Conservation (phyloP, 1,139 yeast genomes). For the Zygosaccharomyces sapae region DNA sequence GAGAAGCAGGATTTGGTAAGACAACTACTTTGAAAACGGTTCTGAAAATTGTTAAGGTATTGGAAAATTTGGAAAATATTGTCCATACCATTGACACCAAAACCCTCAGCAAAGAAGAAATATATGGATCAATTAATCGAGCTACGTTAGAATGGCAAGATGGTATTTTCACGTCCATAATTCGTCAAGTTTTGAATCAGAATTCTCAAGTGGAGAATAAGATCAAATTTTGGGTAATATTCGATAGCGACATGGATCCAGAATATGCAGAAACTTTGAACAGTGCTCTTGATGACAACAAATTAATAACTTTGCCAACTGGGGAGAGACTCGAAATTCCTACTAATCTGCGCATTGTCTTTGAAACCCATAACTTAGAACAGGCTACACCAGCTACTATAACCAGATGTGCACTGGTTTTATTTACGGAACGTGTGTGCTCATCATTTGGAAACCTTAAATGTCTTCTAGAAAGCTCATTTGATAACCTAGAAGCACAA, state of each 20-base stretch:
- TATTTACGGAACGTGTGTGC: constrained; percentile 50
- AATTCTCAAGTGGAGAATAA: constrained; percentile 55
- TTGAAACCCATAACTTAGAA: constrained; percentile 67
- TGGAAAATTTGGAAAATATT: constrained; percentile 41
- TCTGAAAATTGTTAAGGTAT: constrained; percentile 42
- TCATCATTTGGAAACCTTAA: constrained; percentile 30
- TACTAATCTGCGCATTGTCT: constrained; percentile 56
- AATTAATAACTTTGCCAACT: constrained; percentile 73
- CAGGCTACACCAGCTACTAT: constrained; percentile 88
- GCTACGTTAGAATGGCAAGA: constrained; percentile 91
- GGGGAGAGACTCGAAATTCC: constrained; percentile 81
- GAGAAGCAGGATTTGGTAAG: constrained; percentile 76
- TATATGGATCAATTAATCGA: constrained; percentile 69
- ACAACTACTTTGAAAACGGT: constrained; percentile 52
- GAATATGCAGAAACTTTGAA: constrained; percentile 90
- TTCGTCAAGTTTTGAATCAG: constrained; percentile 58
- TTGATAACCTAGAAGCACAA: constrained; percentile 20
- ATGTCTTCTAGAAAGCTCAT: constrained; percentile 8
- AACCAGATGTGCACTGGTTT: constrained; percentile 87
- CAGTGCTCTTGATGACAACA: constrained; percentile 87
- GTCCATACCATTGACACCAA: constrained; percentile 66
- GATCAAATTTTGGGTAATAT: constrained; percentile 67
- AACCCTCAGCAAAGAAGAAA: constrained; percentile 57
- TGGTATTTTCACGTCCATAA: constrained; percentile 69
- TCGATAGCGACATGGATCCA: constrained; percentile 94